Evolutionary conservation across 257 asterid genomes (phyloP).

Genomic region (Fraxinus americana): DNA sequence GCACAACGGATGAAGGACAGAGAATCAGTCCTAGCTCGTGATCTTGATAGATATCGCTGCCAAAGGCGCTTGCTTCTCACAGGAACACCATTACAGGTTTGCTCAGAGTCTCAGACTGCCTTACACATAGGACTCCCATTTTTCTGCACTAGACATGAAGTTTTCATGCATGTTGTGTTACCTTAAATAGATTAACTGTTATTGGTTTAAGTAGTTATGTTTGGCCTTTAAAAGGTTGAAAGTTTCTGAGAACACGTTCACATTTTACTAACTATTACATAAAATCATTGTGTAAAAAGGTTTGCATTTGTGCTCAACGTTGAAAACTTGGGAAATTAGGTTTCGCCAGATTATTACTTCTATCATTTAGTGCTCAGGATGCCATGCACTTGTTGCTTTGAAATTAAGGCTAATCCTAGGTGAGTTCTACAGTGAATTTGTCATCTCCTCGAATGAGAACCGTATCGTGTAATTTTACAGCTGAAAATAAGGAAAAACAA

Average conservation of each 20-base stretch:
- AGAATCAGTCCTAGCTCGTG: constrained; percentile 99
- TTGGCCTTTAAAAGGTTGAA: constrained; percentile 1
- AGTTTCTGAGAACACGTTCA: not conserved
- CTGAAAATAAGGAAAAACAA: not conserved
- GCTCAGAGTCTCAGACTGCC: constrained; percentile 5
- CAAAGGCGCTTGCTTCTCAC: constrained; percentile 99
- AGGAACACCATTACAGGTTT: constrained; percentile 98
- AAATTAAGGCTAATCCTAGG: not conserved
- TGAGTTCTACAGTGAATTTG: not conserved
- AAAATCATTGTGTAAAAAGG: not conserved
- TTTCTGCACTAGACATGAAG: constrained; percentile 19
- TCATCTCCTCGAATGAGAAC: not conserved
- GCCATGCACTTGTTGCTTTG: not conserved
- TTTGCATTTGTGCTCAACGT: constrained; percentile 6
- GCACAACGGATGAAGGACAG: constrained; percentile 99
- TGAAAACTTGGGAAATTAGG: constrained; percentile 5
- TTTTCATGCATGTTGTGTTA: constrained; percentile 2
- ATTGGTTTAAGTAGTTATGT: constrained; percentile 3
- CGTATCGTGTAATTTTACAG: not conserved
- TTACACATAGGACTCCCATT: constrained; percentile 14
- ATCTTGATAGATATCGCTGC: constrained; percentile 98
- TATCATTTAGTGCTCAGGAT: constrained; percentile 1
- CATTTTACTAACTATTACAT: constrained; percentile 2
- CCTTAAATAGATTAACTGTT: not conserved
- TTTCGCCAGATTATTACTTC: not conserved